Evolutionary conservation across 2,329 filamentous ascomycete species (phyloP).

Genomic region (Aspergillus sp.): DNA sequence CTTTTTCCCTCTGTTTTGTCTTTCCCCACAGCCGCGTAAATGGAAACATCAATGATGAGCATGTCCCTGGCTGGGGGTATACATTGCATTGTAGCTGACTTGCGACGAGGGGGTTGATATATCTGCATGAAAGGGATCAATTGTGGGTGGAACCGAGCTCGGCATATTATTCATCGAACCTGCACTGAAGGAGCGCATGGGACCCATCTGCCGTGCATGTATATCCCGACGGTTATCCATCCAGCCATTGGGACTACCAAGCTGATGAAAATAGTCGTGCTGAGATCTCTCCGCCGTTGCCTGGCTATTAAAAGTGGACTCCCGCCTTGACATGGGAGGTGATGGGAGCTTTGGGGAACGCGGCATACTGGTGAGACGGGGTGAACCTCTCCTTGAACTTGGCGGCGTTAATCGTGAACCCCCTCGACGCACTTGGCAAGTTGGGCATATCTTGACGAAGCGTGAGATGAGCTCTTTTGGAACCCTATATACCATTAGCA

Average conservation of each 20-base stretch:
- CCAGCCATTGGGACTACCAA: slow-evolving; percentile 30
- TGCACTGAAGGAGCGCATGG: slow-evolving; percentile 24
- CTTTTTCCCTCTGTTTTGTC: no score
- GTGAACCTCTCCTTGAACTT: slow-evolving; percentile 40
- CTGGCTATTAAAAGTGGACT: slow-evolving; percentile 34
- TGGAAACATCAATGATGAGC: slow-evolving; percentile 24
- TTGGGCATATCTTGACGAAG: slow-evolving; percentile 52
- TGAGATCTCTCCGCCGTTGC: slow-evolving; percentile 27
- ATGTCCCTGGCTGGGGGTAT: slow-evolving; percentile 24
- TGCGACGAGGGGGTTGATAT: slow-evolving; percentile 30
- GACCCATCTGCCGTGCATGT: slow-evolving; percentile 22
- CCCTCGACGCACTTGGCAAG: slow-evolving; percentile 49
- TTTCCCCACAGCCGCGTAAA: neutral
- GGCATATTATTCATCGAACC: slow-evolving; percentile 22
- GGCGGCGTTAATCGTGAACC: slow-evolving; percentile 42
- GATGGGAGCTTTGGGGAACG: slow-evolving; percentile 38
- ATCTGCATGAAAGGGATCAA: slow-evolving; percentile 32
- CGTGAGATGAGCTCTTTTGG: slow-evolving; percentile 53
- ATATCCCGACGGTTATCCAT: slow-evolving; percentile 26
- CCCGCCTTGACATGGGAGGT: slow-evolving; percentile 36
- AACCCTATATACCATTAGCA: slow-evolving; percentile 37
- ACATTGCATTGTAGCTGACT: slow-evolving; percentile 28
- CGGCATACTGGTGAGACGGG: slow-evolving; percentile 32
- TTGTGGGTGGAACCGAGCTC: slow-evolving; percentile 25
- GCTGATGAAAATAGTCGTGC: slow-evolving; percentile 28